Evolutionary conservation across 352 stramenopile species (phyloP), one percentile per base, ranked within the genome.

Genomic region (Globisporangium perplexum): DNA sequence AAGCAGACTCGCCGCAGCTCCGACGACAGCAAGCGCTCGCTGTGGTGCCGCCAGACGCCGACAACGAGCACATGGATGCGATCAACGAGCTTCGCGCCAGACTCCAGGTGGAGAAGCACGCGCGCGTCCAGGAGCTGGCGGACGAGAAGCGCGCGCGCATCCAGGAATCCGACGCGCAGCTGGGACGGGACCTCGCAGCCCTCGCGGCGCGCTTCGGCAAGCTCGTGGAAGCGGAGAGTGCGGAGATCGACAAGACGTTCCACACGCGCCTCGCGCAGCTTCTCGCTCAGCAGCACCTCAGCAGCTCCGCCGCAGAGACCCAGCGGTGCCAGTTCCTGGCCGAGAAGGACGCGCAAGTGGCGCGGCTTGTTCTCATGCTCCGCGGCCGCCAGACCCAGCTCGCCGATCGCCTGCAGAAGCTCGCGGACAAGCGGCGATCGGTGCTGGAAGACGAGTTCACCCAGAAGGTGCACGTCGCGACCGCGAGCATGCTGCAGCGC

Each of bases 381-480:
- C 69, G 68, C 50, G 68, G 62, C 1, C 57, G 60, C 20, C 68
- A 59, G 33, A 56, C 56, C 5, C 69, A 59, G 38, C 68, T 71
- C 28, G 57, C 51, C 18, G 49, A 51, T 30, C 68, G 66, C 0
- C 53, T 81, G 22, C 52, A 47, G 36, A 48, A 44, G 46, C 50
- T 60, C 0, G 55, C 59, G 7, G 55, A 45, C 3, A 69, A 71
- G 53, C 60, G 69, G 24, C 53, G 50, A 1, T 39, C 47, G 11
- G 39, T 77, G 48, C 33, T 86, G n/a, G 72, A 85, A 48, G 62
- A 86, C 20, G 77, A 86, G 45, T 84, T 67, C 30, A 47, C 60
- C 1, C 70, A 72, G 10, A 86, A 83, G 49, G 57, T 62, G 10
- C 59, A 83, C 42, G 69, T 76, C 14, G 62, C 83, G 26, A 57